A percentile compares a stretch with the other conserved stretches of the same genome.
phyloP scores from a whole-genome alignment of 2,329 filamentous ascomycete genomes.

The Cadophora sp. region DNA sequence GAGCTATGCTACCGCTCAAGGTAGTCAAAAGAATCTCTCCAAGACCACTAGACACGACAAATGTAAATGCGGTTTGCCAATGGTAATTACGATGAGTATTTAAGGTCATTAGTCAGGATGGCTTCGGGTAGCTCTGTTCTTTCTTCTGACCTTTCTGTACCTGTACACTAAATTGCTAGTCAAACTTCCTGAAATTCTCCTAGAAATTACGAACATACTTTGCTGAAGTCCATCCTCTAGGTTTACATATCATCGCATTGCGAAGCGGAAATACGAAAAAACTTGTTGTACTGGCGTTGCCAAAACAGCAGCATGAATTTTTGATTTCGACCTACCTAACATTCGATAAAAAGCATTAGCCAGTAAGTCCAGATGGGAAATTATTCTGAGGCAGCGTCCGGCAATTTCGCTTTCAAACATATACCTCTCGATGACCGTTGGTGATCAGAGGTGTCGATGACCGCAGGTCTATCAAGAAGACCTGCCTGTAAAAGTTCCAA shows the following conservation, averaged over 20 bases:
- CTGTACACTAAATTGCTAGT: background rate
- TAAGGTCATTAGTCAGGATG: background rate
- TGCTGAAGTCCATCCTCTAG: background rate
- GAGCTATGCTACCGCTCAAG: background rate
- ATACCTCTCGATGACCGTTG: too few species aligned
- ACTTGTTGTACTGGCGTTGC: background rate
- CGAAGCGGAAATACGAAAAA: background rate
- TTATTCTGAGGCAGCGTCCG: background rate
- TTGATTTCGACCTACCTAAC: background rate
- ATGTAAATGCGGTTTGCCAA: too few species aligned
- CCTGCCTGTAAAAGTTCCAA: background rate
- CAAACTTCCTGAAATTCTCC: background rate
- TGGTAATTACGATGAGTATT: background rate
- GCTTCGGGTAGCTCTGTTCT: too few species aligned
- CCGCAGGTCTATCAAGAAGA: background rate
- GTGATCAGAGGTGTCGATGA: too few species aligned
- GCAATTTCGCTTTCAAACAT: background rate
- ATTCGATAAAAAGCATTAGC: too few species aligned
- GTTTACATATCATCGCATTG: background rate
- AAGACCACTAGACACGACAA: too few species aligned
- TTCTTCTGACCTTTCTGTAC: background rate
- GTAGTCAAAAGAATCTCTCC: background rate
- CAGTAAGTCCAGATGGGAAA: background rate
- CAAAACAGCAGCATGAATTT: background rate
- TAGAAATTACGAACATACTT: background rate